Evolutionary conservation across 1,139 yeast genomes (phyloP).

Genomic region (Diutina sp.): DNA sequence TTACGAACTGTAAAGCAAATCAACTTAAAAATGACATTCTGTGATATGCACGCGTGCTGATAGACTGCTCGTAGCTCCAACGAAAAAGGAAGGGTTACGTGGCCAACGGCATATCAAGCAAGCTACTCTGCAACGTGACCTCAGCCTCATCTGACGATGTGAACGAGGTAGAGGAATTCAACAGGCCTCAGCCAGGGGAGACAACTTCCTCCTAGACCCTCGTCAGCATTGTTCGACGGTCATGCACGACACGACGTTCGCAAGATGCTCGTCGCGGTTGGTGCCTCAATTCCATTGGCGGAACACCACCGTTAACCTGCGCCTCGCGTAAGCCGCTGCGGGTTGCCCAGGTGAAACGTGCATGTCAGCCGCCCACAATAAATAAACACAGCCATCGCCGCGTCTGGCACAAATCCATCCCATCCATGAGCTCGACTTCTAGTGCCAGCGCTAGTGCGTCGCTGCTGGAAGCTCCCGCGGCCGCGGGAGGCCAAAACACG

Average conservation of each 20-base stretch:
- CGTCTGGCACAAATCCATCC: not conserved
- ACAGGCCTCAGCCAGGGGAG: no score
- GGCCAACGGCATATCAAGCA: not conserved
- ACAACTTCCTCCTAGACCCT: not conserved
- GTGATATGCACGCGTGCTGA: not conserved
- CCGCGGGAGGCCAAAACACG: slow-evolving; percentile 4
- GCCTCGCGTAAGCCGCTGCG: not conserved
- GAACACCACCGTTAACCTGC: not conserved
- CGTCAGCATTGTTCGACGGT: not conserved
- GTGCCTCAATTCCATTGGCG: not conserved
- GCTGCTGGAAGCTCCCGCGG: not conserved
- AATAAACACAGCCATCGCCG: not conserved
- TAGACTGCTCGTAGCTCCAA: not conserved
- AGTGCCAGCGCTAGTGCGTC: not conserved
- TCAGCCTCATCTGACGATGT: not conserved
- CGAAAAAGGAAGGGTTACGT: not conserved
- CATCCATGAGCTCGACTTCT: not conserved
- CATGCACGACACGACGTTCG: not conserved
- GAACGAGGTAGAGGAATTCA: not conserved
- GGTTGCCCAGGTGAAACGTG: not conserved
- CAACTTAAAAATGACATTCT: not conserved
- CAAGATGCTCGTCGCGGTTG: not conserved
- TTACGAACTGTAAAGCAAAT: not conserved
- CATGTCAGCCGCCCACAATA: not conserved
- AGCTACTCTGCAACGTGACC: not conserved